A percentile compares a stretch with the other conserved stretches of the same genome.
Evolutionary conservation across 2,329 filamentous ascomycete genomes (phyloP).

Genomic region (Aspergillus sp.): DNA sequence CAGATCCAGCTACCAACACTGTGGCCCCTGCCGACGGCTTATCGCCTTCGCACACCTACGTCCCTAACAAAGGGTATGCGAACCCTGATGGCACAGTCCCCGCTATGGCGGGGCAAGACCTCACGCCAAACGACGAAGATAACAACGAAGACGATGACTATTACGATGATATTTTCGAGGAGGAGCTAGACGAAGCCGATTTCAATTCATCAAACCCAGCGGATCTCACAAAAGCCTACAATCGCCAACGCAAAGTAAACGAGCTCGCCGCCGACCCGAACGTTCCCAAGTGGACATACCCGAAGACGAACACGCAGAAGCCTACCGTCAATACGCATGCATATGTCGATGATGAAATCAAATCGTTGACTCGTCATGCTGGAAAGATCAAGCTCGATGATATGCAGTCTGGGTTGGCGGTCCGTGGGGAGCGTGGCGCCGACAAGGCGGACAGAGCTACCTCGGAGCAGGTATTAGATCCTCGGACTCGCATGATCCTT

Average conservation of each 20-base stretch:
- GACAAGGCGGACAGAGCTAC: constrained; percentile 94
- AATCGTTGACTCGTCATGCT: constrained; percentile 79
- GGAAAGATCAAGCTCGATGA: constrained; percentile 79
- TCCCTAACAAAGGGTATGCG: constrained; percentile 51
- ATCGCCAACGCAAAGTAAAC: constrained; percentile 73
- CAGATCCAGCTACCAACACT: constrained; percentile 18
- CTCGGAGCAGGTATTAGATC: constrained; percentile 90
- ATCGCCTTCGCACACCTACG: constrained; percentile 48
- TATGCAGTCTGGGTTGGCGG: constrained; percentile 52
- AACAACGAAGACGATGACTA: constrained; percentile 59
- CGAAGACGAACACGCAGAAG: constrained; percentile 75
- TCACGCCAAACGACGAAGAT: constrained; percentile 40
- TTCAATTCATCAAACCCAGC: constrained; percentile 57
- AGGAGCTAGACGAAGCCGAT: constrained; percentile 56
- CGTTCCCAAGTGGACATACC: constrained; percentile 56
- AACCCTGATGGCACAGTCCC: constrained; percentile 37
- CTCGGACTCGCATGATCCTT: constrained; percentile 90
- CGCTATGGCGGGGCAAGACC: constrained; percentile 32
- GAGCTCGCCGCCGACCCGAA: constrained; percentile 50
- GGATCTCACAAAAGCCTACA: constrained; percentile 84
- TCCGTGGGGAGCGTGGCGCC: constrained; percentile 45
- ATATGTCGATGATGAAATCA: constrained; percentile 83
- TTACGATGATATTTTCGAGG: constrained; percentile 59
- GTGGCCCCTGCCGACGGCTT: constrained; percentile 45
- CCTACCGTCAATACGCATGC: constrained; percentile 76